A percentile compares a stretch with the other conserved stretches of the same genome.
Conservation (phyloP, 2,329 filamentous ascomycete species). For the Aureobasidium leucospermi region DNA sequence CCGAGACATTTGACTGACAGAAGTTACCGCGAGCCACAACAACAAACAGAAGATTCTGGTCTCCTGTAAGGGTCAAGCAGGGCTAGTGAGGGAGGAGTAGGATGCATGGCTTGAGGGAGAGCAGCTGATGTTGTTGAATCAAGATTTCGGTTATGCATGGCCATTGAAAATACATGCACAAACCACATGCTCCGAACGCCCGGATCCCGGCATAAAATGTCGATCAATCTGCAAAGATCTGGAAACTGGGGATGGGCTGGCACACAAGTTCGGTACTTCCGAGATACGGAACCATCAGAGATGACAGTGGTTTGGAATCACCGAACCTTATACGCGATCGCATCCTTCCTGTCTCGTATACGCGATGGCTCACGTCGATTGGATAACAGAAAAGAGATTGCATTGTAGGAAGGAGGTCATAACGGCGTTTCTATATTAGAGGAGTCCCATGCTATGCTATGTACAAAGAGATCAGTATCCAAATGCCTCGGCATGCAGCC, state of each 20-base stretch:
- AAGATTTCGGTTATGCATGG: neutral
- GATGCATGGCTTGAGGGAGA: neutral
- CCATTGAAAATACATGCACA: neutral
- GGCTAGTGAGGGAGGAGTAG: too few species aligned
- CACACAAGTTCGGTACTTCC: neutral
- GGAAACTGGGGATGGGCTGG: neutral
- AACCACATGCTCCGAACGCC: constrained; percentile 2
- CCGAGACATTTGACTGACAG: neutral
- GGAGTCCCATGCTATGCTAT: neutral
- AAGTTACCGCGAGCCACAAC: neutral
- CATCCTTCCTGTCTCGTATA: neutral
- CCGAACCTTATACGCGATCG: constrained; percentile 6
- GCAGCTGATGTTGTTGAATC: neutral
- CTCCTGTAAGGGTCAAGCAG: neutral
- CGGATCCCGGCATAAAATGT: neutral
- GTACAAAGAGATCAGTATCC: constrained; percentile 28
- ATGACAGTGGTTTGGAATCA: constrained; percentile 1
- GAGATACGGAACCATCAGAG: neutral
- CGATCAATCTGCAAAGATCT: neutral
- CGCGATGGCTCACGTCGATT: neutral
- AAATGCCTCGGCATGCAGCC: constrained; percentile 53
- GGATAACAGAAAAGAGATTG: neutral
- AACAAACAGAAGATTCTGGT: too few species aligned
- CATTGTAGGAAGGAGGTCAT: neutral
- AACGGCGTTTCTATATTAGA: neutral